Conservation (phyloP, 345 rosid genomes). For the Brassica rapa region DNA sequence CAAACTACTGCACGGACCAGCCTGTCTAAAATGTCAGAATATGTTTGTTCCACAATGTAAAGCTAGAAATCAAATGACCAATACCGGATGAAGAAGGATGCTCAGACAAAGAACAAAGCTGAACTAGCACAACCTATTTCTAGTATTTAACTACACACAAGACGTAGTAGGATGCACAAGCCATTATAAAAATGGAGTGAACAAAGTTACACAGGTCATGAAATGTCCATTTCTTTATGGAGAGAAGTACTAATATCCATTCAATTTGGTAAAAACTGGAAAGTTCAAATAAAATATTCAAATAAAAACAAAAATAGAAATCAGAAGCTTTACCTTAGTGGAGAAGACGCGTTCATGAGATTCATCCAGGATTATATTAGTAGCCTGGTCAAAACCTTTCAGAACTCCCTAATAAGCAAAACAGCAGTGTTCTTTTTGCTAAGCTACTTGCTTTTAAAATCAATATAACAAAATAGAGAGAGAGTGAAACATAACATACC, state of each 20-base stretch:
- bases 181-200: background rate
- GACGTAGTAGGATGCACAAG: background rate
- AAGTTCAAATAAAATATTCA: too few species aligned
- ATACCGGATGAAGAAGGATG: background rate
- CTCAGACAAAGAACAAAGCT: background rate
- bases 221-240: background rate
- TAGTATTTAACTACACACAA: constrained; percentile 11
- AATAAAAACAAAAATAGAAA: background rate
- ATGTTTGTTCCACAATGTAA: background rate
- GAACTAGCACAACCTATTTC: background rate
- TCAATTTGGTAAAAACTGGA: background rate
- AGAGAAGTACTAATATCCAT: background rate
- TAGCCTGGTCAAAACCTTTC: constrained; percentile 91
- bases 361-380: constrained; percentile 86
- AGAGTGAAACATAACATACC: constrained; percentile 41
- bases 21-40: constrained; percentile 7
- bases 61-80: background rate
- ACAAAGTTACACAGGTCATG: background rate
- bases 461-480: background rate
- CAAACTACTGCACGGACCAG: background rate
- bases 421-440: background rate
- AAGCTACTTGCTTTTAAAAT: background rate
- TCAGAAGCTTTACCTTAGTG: constrained; percentile 57
- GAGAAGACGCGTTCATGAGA: constrained; percentile 91
- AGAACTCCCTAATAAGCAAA: constrained; percentile 55